Evolutionary conservation across 2,329 filamentous ascomycete genomes (phyloP).

Genomic region (Cladophialophora yegresii): DNA sequence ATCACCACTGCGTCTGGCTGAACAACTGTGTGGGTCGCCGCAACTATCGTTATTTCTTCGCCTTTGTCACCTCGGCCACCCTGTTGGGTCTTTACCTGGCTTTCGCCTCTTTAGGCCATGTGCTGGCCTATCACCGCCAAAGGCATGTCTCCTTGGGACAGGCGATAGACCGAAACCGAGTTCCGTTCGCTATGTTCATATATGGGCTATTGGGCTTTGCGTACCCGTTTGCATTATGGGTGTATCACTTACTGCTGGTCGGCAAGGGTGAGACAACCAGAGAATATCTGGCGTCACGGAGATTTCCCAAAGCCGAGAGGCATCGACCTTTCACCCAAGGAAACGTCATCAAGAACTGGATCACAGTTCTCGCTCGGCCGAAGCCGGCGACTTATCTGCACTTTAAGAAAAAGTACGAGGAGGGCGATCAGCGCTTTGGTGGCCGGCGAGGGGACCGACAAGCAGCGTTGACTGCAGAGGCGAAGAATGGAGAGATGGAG

Average conservation of each 20-base stretch:
- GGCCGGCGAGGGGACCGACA: slow-evolving; percentile 56
- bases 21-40: slow-evolving; percentile 97
- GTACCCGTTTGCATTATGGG: slow-evolving; percentile 81
- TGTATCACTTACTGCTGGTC: slow-evolving; percentile 90
- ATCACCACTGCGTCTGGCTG: slow-evolving; percentile 98
- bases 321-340: slow-evolving; percentile 88
- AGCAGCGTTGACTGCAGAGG: slow-evolving; percentile 52
- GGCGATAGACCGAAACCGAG: slow-evolving; percentile 70
- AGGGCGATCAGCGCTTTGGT: slow-evolving; percentile 83
- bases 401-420: slow-evolving; percentile 75
- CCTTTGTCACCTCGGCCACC: slow-evolving; percentile 80
- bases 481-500: slow-evolving; percentile 64
- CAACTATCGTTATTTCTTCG: slow-evolving; percentile 97
- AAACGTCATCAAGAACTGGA: slow-evolving; percentile 73
- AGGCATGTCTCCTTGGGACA: slow-evolving; percentile 67
- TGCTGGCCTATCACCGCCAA: slow-evolving; percentile 69
- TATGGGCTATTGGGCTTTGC: slow-evolving; percentile 73
- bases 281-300: slow-evolving; percentile 94
- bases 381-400: slow-evolving; percentile 83
- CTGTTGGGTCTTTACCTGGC: slow-evolving; percentile 75
- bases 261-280: slow-evolving; percentile 89
- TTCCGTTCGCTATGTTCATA: slow-evolving; percentile 85
- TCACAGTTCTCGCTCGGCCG: slow-evolving; percentile 77
- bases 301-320: slow-evolving; percentile 87
- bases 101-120: slow-evolving; percentile 75